Evolutionary conservation across 225 moss, liverwort and hornwort genomes (phyloP), one percentile per base, ranked within the genome.

Genomic region (Polytrichum formosum): DNA sequence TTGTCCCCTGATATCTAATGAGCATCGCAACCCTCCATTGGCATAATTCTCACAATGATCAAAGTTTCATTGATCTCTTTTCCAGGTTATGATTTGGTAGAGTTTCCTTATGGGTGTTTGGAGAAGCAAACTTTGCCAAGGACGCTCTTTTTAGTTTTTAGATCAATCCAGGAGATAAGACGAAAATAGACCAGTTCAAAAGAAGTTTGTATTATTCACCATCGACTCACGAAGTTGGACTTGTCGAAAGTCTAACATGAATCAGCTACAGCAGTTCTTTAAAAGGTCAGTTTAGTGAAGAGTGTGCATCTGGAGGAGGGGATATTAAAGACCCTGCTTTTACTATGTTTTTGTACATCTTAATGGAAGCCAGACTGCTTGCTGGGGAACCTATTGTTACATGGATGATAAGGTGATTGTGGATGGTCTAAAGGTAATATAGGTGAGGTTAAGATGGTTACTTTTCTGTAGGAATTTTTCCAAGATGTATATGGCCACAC

Each of bases 191-290:
- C 63, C 18, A 26, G 27, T 63, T 25, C 25, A 25, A 26, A 25
- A 63, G 63, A 59, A 59, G 59, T 59, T 59, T 59, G 21, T 59
- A 59, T n/a, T 59, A 63, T 63, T 18, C 63, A 29, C 63, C 63
- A 63, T 23, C 63, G 63, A 63, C 63, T 9, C 27, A 25, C 27
- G 63, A 26, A 63, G 63, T 28, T 63, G 18, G 27, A 63, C 25
- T 25, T 63, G 46, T 63, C 13, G 22, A 7, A 23, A 25, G 26
- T 63, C 26, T 63, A 63, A 63, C 63, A 63, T 63, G 63, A 63
- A 63, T 63, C 63, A 63, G 25, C 63, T 63, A 28, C 63, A 28
- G 63, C 63, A 63, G 28, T 25, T 63, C 25, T 28, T 63, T 63
- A 28, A 28, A 26, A 63, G 63, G 63, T 63, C 63, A 63, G 63